Evolutionary conservation across 306 rosid species (phyloP), one percentile per base, ranked within the genome.

Genomic region (Acacia crassicarpa): DNA sequence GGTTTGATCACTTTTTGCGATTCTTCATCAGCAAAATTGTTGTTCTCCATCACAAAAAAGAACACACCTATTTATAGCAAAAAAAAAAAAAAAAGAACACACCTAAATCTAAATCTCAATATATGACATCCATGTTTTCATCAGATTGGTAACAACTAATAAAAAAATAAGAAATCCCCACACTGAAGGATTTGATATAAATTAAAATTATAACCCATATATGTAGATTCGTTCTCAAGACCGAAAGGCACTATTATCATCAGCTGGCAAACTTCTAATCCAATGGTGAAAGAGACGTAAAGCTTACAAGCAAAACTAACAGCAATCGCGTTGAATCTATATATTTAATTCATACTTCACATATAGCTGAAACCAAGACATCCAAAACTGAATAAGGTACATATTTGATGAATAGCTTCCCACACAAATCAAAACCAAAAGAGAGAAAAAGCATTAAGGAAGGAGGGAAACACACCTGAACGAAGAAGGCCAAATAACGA

Each of bases 221-320:
- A 58, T 13, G 19, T 62, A 25, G 67, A 13, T 30, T 61, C 8
- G 9, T 62, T 14, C 67, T 25, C 67, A 61, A 25, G 35, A 23
- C 32, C 35, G 2, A 27, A 27, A 14, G 67, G 35, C 38, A 25
- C 19, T 13, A 20, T 54, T 59, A 22, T 25, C 45, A 33, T 32
- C 9, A 33, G 14, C 19, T 65, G 3, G 45, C 71, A 35, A 16
- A 9, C 41, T 14, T 66, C 23, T 16, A 33, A 35, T 66, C 23
- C 46, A 13, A 38, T 19, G n/a, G n/a, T 30, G 19, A 70, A 54
- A 38, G 69, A 3, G 23, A 46, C 73, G 14, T 62, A 38, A 58
- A 53, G 63, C 67, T 80, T 71, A 77, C 46, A 30, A 49, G 32
- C 75, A 85, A 78, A 85, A 73, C 77, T 65, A 59, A 80, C 75